Percentiles rank a stretch among this genome's conserved stretches.
Evolutionary conservation across 805 yeast species (phyloP).

Genomic region (Zygosaccharomyces lentus): DNA sequence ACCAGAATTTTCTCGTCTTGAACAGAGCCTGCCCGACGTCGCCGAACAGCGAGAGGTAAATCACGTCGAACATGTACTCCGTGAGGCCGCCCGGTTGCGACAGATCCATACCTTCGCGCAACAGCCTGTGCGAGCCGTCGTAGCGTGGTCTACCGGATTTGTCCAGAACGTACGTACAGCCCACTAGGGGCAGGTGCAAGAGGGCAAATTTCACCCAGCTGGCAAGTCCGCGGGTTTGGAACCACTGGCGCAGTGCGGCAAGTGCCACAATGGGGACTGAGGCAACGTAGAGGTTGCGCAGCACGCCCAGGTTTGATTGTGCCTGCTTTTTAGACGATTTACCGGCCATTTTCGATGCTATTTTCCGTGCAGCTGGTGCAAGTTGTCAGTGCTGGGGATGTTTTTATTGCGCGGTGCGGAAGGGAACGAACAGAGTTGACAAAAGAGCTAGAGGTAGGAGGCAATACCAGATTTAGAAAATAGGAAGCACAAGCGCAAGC

Average conservation of each 20-base stretch:
- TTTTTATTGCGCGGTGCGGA: too few relatives aligned
- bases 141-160: slow-evolving; percentile 47
- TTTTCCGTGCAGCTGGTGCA: too few relatives aligned
- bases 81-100: slow-evolving; percentile 43
- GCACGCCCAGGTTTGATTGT: slow-evolving; percentile 19
- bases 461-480: too few relatives aligned
- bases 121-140: slow-evolving; percentile 37
- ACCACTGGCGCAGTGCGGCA: slow-evolving; percentile 37
- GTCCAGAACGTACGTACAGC: slow-evolving; percentile 43
- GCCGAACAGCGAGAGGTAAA: slow-evolving; percentile 49
- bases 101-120: slow-evolving; percentile 47
- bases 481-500: too few relatives aligned
- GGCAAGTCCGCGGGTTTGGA: slow-evolving; percentile 21
- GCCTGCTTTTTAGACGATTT: slow-evolving; percentile 54
- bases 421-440: too few relatives aligned
- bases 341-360: slow-evolving; percentile 62
- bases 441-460: too few relatives aligned
- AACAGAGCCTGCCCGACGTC: slow-evolving; percentile 43
- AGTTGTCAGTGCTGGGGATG: too few relatives aligned
- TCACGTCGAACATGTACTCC: slow-evolving; percentile 52
- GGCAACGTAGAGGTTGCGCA: slow-evolving; percentile 23
- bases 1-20: slow-evolving; percentile 48
- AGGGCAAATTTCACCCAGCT: slow-evolving; percentile 22
- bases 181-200: slow-evolving; percentile 34
- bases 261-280: slow-evolving; percentile 31